Evolutionary conservation across 805 yeast genomes (phyloP).

Genomic region (Wickerhamiella parazyma): DNA sequence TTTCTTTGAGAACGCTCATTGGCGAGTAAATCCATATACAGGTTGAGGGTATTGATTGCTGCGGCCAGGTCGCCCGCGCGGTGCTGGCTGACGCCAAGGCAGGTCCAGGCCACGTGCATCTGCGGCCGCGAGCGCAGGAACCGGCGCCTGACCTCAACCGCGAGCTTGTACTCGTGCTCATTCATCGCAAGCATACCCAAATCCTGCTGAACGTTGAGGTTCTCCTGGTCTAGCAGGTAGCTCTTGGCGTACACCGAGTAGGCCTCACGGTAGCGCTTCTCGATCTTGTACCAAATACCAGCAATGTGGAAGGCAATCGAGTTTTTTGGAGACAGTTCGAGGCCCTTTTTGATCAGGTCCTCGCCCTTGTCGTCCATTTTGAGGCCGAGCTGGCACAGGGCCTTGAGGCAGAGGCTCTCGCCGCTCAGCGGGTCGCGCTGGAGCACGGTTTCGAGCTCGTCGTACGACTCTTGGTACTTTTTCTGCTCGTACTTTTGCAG

Average conservation of each 20-base stretch:
- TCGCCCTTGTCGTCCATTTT: constrained; percentile 54
- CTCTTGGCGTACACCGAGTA: constrained; percentile 66
- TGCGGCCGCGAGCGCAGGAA: constrained; percentile 44
- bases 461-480: constrained; percentile 76
- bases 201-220: constrained; percentile 70
- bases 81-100: constrained; percentile 51
- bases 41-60: constrained; percentile 57
- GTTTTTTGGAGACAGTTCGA: constrained; percentile 43
- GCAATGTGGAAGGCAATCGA: constrained; percentile 72
- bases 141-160: constrained; percentile 49
- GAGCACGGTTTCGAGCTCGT: constrained; percentile 57
- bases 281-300: constrained; percentile 67
- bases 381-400: constrained; percentile 45
- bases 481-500: constrained; percentile 69
- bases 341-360: constrained; percentile 44
- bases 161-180: constrained; percentile 52
- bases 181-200: constrained; percentile 70
- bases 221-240: constrained; percentile 60
- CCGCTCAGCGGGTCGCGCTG: constrained; percentile 66
- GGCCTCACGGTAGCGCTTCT: constrained; percentile 60
- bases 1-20: constrained; percentile 10
- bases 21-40: constrained; percentile 62
- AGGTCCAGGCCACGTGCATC: constrained; percentile 18
- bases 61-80: constrained; percentile 50
- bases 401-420: constrained; percentile 76